Conservation (phyloP, 495 filamentous ascomycete species). For the Wilcoxina mikolae region DNA sequence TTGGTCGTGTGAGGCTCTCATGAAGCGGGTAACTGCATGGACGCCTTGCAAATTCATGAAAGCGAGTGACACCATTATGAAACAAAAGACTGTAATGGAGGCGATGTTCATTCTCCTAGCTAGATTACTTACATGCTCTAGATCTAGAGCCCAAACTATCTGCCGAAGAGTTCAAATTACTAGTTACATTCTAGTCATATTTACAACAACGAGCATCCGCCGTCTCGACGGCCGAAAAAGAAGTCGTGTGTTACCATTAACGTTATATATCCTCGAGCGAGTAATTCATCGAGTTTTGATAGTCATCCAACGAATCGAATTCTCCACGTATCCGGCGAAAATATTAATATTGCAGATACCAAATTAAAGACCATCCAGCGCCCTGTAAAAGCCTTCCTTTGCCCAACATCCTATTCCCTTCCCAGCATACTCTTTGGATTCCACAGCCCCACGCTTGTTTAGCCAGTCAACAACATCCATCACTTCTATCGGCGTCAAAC, state of each 20-base stretch:
- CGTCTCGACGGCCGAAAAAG: not conserved
- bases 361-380: not conserved
- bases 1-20: not conserved
- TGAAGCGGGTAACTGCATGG: not conserved
- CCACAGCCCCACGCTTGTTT: conserved; percentile 10
- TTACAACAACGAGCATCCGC: not conserved
- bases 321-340: not conserved
- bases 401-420: not conserved
- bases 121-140: no score
- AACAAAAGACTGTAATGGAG: not conserved
- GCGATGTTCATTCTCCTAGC: not conserved
- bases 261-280: not conserved
- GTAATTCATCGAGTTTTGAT: not conserved
- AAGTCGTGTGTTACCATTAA: no score
- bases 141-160: no score
- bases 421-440: not conserved
- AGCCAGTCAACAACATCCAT: conserved; percentile 16
- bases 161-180: no score
- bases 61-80: not conserved
- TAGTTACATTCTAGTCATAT: no score
- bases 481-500: conserved; percentile 19
- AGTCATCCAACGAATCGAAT: not conserved
- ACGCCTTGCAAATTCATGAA: no score
- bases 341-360: not conserved
- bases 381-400: conserved; percentile 4